A percentile compares a stretch with the other conserved stretches of the same genome.
Evolutionary conservation across 495 filamentous ascomycete genomes (phyloP).

Genomic region (Parathielavia hyrcaniae): DNA sequence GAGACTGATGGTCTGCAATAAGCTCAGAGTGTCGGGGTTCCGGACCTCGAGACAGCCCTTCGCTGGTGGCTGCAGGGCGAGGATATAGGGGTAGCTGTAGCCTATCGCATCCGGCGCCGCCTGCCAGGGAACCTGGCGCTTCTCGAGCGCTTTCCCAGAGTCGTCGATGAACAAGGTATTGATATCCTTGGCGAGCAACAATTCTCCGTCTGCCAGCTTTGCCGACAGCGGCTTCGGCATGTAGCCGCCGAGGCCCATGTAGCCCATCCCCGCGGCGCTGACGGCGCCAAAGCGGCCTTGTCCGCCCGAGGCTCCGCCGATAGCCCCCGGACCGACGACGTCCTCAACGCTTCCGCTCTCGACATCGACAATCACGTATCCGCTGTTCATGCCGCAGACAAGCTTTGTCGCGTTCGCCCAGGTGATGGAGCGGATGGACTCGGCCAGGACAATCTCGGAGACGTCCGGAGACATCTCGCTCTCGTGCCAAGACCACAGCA

Average conservation of each 20-base stretch:
- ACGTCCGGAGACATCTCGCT: constrained; percentile 73
- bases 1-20: constrained; percentile 78
- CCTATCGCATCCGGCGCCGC: constrained; percentile 82
- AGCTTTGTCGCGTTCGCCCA: constrained; percentile 84
- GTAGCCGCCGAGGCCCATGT: constrained; percentile 87
- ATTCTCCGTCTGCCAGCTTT: constrained; percentile 70
- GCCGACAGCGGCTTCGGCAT: constrained; percentile 85
- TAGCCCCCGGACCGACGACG: constrained; percentile 70
- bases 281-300: constrained; percentile 57
- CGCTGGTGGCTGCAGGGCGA: constrained; percentile 74
- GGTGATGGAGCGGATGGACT: constrained; percentile 72
- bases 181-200: constrained; percentile 89
- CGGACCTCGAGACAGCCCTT: constrained; percentile 86
- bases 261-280: constrained; percentile 73
- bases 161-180: constrained; percentile 87
- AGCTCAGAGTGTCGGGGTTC: constrained; percentile 82
- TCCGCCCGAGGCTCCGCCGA: constrained; percentile 59
- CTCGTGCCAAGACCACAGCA: constrained; percentile 94
- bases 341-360: constrained; percentile 62
- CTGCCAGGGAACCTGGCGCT: constrained; percentile 85
- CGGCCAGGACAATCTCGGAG: constrained; percentile 69
- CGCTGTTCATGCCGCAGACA: constrained; percentile 79
- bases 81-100: constrained; percentile 91
- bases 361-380: constrained; percentile 86
- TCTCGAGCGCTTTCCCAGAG: constrained; percentile 73